These are phyloP conservation scores for Inonotus hispidus DNA, from an alignment of 1,284 basidiomycete genomes.

Conservation along the genomic window DNA sequence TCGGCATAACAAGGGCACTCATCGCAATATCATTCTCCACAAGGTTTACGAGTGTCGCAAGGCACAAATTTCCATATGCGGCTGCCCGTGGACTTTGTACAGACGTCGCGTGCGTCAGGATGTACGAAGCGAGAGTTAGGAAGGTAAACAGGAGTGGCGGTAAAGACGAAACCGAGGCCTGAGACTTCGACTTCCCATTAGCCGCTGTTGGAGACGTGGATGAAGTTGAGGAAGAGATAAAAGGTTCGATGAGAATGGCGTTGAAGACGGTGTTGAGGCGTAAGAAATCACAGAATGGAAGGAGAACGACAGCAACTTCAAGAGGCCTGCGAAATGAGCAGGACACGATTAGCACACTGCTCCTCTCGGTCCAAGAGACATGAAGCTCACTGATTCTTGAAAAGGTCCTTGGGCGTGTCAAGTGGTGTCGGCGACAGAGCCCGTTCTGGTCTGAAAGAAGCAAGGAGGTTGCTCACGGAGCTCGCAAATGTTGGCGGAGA, in stretches of 20 bases:
- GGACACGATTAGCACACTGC: background rate
- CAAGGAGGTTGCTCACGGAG: conserved; percentile 44
- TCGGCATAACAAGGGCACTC: conserved; percentile 36
- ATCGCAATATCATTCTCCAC: conserved; percentile 45
- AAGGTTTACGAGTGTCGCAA: conserved; percentile 46
- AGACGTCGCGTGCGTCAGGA: conserved; percentile 58
- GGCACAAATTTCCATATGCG: conserved; percentile 51
- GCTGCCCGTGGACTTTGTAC: conserved; percentile 48
- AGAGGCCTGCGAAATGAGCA: conserved; percentile 41
- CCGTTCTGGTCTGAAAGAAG: conserved; percentile 47
- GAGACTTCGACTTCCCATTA: conserved; percentile 20
- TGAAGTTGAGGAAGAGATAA: conserved; percentile 24
- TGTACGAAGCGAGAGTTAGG: conserved; percentile 53
- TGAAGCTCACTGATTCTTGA: background rate
- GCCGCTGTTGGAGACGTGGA: background rate
- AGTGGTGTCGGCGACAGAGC: conserved; percentile 41
- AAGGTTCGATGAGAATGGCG: conserved; percentile 36
- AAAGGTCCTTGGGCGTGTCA: conserved; percentile 40
- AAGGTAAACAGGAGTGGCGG: conserved; percentile 40
- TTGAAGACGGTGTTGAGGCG: conserved; percentile 44
- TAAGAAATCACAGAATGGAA: conserved; percentile 56
- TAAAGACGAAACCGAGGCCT: background rate
- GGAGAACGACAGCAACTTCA: conserved; percentile 50
- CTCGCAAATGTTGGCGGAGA: conserved; percentile 42
- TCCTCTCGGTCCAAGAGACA: background rate